Evolutionary conservation across 2,329 filamentous ascomycete genomes (phyloP).

Genomic region (Amphichorda felina): DNA sequence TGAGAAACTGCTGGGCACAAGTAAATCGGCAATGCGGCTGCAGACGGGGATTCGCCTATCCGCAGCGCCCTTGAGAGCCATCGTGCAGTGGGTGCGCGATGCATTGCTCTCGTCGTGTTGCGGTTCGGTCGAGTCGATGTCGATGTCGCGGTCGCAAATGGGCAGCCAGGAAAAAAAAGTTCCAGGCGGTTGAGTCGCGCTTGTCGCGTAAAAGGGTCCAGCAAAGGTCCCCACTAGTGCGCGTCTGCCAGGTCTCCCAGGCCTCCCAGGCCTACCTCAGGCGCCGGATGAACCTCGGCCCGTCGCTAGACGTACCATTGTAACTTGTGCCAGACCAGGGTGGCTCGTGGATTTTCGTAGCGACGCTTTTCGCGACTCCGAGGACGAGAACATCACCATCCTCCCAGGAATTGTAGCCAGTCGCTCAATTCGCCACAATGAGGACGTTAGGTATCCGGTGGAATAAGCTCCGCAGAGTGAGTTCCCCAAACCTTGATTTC

Average conservation of each 20-base stretch:
- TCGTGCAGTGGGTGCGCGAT: constrained; percentile 27
- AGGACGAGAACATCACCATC: constrained; percentile 3
- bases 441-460: constrained; percentile 52
- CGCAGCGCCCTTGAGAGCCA: constrained; percentile 30
- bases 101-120: constrained; percentile 21
- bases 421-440: constrained; percentile 14
- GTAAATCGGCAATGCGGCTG: constrained; percentile 30
- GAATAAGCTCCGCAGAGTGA: constrained; percentile 61
- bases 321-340: too few species aligned
- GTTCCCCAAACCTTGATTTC: constrained; percentile 21
- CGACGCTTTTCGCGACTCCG: constrained; percentile 1
- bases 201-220: not conserved
- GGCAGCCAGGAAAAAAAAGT: not conserved
- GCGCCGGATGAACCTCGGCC: constrained; percentile 1
- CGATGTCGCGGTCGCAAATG: not conserved
- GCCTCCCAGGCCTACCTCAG: too few species aligned
- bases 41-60: constrained; percentile 23
- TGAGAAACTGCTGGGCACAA: constrained; percentile 28
- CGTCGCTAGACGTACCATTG: not conserved
- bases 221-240: not conserved
- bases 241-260: too few species aligned
- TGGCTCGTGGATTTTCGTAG: not conserved
- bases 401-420: not conserved
- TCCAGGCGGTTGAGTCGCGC: constrained; percentile 1
- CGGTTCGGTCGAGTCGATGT: not conserved